Evolutionary conservation across 768 basidiomycete species (phyloP).

Genomic region (Russula emetica): DNA sequence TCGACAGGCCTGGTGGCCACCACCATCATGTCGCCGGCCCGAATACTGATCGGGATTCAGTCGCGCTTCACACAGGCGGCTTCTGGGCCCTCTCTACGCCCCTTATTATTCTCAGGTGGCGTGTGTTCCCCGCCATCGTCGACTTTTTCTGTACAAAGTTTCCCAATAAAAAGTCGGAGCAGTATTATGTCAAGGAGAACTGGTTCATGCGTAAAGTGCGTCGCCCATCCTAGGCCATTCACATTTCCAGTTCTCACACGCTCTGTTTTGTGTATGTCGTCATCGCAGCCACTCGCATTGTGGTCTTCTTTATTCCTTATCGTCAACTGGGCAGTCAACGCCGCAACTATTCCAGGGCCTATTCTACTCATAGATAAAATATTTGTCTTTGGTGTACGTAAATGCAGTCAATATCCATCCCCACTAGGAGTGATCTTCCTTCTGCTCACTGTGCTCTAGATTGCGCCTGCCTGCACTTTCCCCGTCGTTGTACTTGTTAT

Average conservation of each 20-base stretch:
- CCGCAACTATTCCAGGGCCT: constrained; percentile 8
- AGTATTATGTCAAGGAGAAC: constrained; percentile 54
- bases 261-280: constrained; percentile 18
- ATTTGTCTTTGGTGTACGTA: constrained; percentile 53
- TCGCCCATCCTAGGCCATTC: neutral
- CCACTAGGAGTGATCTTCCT: constrained; percentile 18
- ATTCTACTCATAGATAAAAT: constrained; percentile 48
- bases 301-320: constrained; percentile 21
- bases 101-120: constrained; percentile 51
- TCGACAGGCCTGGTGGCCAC: constrained; percentile 49
- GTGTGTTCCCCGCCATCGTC: constrained; percentile 50
- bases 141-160: constrained; percentile 61
- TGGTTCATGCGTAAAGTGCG: constrained; percentile 65
- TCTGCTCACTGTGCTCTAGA: constrained; percentile 32
- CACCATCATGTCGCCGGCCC: constrained; percentile 32
- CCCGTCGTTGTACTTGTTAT: constrained; percentile 62
- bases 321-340: constrained; percentile 15
- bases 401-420: constrained; percentile 27
- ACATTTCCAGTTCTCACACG: constrained; percentile 42
- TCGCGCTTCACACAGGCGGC: constrained; percentile 35
- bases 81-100: constrained; percentile 36
- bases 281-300: constrained; percentile 13
- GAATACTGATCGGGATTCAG: constrained; percentile 39
- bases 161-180: constrained; percentile 53
- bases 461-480: constrained; percentile 56